Evolutionary conservation across 371 early-diverging fungal genomes (phyloP), one percentile per base, ranked within the genome.

Genomic region (Mortierella sp.): DNA sequence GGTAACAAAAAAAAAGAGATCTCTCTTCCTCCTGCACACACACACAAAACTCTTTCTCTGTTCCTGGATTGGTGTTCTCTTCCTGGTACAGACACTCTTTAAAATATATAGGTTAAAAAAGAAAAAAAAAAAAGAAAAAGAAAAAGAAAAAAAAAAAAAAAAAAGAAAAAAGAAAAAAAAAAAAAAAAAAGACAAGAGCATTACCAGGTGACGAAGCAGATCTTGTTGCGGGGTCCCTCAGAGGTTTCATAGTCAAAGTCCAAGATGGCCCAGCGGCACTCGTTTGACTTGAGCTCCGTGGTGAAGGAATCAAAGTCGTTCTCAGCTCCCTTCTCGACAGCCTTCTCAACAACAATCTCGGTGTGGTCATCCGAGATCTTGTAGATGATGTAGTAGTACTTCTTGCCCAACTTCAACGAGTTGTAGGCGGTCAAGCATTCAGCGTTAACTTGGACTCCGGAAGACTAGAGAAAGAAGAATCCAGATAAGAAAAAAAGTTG

Each of bases 201-300:
- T 21, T 74, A 88, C 93, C 94, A 93, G 59, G 84, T 45, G 71
- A 68, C 82, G 72, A 93, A 93, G 67, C 87, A 66, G 55, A 93
- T 82, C 87, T 92, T 93, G 88, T 85, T 88, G 80, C 92, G 85
- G 18, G 71, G 57, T 26, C 87, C 90, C 11, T 82, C 86, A 6
- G 80, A 45, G 47, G 74, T 75, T 47, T 73, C 71, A 80, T 79
- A 93, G 58, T 86, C 85, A 60, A 93, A 86, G 82, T 93, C 93
- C 66, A 84, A 93, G 28, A 94, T 87, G 62, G 88, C 91, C 69
- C 86, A 93, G 52, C 93, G 87, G 76, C 92, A 89, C 51, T 88
- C 89, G 57, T 84, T 62, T n/a, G 69, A 58, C 28, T 93, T 92
- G 30, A 93, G 84, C 11, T 68, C 52, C 1, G 26, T 26, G 19